Percentiles rank a stretch among this genome's conserved stretches.
These are phyloP conservation scores for Syzygium malaccense DNA, from an alignment of 441 rosid genomes.

Conservation along the genomic window DNA sequence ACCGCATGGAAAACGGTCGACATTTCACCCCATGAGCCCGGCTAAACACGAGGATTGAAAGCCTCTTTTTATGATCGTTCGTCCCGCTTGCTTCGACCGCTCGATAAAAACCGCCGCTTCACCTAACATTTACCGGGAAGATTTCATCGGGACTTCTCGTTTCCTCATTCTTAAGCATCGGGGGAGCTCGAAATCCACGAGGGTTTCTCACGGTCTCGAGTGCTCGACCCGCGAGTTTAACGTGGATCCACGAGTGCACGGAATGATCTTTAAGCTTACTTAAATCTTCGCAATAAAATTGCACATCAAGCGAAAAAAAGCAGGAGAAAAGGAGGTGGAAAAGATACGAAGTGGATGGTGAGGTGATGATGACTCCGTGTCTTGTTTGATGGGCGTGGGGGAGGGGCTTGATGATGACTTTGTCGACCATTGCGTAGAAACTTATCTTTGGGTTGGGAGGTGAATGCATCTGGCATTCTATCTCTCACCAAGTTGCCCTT, in stretches of 20 bases:
- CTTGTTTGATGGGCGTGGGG: background rate
- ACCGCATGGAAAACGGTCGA: background rate
- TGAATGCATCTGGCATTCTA: too few relatives aligned
- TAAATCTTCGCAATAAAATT: background rate
- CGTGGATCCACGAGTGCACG: fast-evolving
- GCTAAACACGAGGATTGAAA: too few relatives aligned
- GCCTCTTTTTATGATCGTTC: background rate
- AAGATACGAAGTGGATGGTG: background rate
- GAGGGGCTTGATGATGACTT: background rate
- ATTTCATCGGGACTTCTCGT: background rate
- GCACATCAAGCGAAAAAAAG: background rate
- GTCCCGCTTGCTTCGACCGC: fast-evolving
- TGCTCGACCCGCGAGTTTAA: fast-evolving
- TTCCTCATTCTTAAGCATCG: background rate
- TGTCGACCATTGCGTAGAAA: background rate
- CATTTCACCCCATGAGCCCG: background rate
- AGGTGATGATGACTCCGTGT: background rate
- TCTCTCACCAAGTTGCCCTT: background rate
- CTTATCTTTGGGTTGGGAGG: too few relatives aligned
- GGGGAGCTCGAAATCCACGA: background rate
- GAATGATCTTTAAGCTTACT: background rate
- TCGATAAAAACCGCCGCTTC: background rate
- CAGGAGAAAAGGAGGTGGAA: background rate
- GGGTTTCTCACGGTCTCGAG: background rate
- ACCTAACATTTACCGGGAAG: background rate